Percentiles rank a stretch among this genome's conserved stretches.
Evolutionary conservation across 768 basidiomycete species (phyloP).

Genomic region (Gautieria morchelliformis): DNA sequence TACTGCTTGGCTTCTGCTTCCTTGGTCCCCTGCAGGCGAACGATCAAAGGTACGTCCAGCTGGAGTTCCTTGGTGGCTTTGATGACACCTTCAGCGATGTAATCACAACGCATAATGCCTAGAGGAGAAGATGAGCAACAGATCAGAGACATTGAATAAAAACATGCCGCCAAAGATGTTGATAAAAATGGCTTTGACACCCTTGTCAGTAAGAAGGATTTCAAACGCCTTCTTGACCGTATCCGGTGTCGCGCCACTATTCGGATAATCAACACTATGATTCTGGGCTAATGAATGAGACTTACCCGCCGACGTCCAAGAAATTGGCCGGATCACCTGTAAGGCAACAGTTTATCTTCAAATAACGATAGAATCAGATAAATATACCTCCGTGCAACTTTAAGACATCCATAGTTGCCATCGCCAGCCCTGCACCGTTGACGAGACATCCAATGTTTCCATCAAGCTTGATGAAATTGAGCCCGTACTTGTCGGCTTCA

Average conservation of each 20-base stretch:
- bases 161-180: conserved; percentile 84
- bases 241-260: conserved; percentile 93
- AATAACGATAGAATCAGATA: not conserved
- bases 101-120: conserved; percentile 99
- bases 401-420: conserved; percentile 99
- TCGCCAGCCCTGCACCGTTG: conserved; percentile 96
- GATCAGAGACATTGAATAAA: not conserved
- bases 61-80: conserved; percentile 90
- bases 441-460: conserved; percentile 96
- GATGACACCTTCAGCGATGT: conserved; percentile 97
- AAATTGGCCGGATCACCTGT: conserved; percentile 84
- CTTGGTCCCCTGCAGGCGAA: conserved; percentile 94
- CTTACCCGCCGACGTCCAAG: conserved; percentile 92
- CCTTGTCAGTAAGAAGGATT: conserved; percentile 79
- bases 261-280: not conserved
- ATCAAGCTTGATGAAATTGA: conserved; percentile 99
- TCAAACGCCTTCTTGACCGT: conserved; percentile 99
- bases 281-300: conserved; percentile 1
- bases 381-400: conserved; percentile 73
- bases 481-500: conserved; percentile 88
- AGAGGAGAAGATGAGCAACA: conserved; percentile 4
- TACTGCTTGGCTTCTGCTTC: conserved; percentile 93
- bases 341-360: not conserved
- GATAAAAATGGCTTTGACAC: conserved; percentile 98
- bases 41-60: conserved; percentile 79